Evolutionary conservation across 169 alveolate genomes (phyloP), one percentile per base, ranked within the genome.

Genomic region (Cryptosporidium felis): DNA sequence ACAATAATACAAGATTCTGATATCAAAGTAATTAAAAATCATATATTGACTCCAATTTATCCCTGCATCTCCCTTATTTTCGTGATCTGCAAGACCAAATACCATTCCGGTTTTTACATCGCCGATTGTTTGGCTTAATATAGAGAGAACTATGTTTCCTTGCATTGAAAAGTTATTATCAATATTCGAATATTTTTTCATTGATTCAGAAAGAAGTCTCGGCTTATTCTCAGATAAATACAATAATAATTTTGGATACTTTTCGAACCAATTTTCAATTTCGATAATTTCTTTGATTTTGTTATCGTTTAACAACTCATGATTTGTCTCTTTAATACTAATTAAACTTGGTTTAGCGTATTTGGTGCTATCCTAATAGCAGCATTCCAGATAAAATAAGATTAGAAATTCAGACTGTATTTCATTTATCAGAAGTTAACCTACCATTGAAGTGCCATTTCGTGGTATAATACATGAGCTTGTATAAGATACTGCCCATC

Each of bases 81-180:
- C 89, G 60, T 81, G 89, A 30, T 81, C 89, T 12, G 89, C 89
- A 3, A 81, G 59, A 1, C 89, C 89, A 46, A 81, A 81, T n/a
- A 81, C 58, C 66, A 61, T 61, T 4, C 85, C 85, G 41, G 51
- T 36, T 42, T 74, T 36, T 21, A 74, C 53, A 16, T 32, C 26
- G 16, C 21, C 44, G 18, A 74, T 8, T 5, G 61, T 74, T 18
- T 74, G 21, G 3, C 34, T 45, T 10, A 74, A 23, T 51, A 74
- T 74, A 23, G 67, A 21, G 26, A 36, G 16, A 21, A 74, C 16
- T 36, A 74, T 74, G 10, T 74, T 30, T 40, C 85, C 74, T 36
- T 74, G 85, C 12, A 40, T 41, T 12, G 5, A 49, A 53, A 51
- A 53, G 56, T 74, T 74, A 21, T 74, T 56, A 6, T 36, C 18